These are phyloP conservation scores for Syzygium aromaticum DNA, from an alignment of 345 rosid species.

Conservation along the genomic window DNA sequence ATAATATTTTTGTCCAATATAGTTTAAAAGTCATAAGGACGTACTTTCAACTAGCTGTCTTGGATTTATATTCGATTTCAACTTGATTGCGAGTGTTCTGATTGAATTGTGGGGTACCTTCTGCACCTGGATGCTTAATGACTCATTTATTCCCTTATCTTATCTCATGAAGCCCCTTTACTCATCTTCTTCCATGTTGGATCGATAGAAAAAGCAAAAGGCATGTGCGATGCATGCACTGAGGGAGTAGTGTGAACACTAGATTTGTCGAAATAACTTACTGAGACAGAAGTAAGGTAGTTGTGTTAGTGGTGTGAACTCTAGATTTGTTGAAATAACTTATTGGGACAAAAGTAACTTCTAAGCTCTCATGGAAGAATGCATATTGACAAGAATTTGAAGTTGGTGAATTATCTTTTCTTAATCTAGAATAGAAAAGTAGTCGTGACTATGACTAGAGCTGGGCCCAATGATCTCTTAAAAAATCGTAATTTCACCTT, in stretches of 20 bases:
- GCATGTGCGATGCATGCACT: not conserved
- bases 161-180: not conserved
- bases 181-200: not conserved
- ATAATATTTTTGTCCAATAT: not conserved
- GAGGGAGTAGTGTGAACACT: not conserved
- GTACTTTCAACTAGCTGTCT: not conserved
- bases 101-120: not conserved
- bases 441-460: not conserved
- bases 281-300: not conserved
- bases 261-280: not conserved
- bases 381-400: not conserved
- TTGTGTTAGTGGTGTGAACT: not conserved
- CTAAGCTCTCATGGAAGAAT: not conserved
- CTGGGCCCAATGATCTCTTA: not conserved
- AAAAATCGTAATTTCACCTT: not conserved
- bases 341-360: not conserved
- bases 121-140: not conserved
- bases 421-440: not conserved
- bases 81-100: not conserved
- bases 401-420: not conserved
- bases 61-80: not conserved
- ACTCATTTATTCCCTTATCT: not conserved
- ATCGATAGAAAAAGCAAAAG: not conserved
- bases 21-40: not conserved
- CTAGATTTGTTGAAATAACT: not conserved